A percentile compares a stretch with the other conserved stretches of the same genome.
These are phyloP conservation scores for Emericellopsis cladophorae DNA, from an alignment of 2,329 filamentous ascomycete species.

Conservation along the genomic window DNA sequence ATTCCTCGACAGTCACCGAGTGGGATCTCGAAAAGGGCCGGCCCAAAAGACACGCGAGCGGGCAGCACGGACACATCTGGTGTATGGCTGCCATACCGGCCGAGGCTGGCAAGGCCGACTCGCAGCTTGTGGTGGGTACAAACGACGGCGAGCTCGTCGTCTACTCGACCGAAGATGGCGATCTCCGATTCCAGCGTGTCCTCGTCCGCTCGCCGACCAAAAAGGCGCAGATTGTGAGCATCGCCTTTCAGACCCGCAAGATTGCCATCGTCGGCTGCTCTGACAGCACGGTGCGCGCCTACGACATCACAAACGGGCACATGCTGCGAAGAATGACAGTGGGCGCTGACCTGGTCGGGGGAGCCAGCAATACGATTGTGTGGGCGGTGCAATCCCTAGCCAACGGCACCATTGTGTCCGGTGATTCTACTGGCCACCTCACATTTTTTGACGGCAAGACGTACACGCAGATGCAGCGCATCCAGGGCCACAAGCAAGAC, in stretches of 20 bases:
- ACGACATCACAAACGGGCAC: conserved; percentile 69
- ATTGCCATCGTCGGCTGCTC: conserved; percentile 82
- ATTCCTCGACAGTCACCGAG: conserved; percentile 83
- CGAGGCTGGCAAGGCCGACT: conserved; percentile 20
- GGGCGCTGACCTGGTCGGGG: conserved; percentile 63
- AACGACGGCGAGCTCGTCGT: conserved; percentile 83
- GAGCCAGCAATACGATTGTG: conserved; percentile 74
- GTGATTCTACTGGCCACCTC: conserved; percentile 87
- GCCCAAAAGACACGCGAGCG: conserved; percentile 71
- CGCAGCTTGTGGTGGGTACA: conserved; percentile 72
- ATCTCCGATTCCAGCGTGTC: conserved; percentile 67
- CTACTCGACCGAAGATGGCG: conserved; percentile 74
- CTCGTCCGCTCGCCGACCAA: conserved; percentile 68
- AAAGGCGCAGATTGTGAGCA: conserved; percentile 79
- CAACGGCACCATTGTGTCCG: conserved; percentile 83
- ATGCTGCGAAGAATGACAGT: conserved; percentile 74
- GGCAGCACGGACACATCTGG: conserved; percentile 94
- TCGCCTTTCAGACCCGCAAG: conserved; percentile 77
- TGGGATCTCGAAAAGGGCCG: conserved; percentile 79
- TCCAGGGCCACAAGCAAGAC: conserved; percentile 81
- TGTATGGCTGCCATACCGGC: conserved; percentile 79
- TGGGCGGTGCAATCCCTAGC: conserved; percentile 87
- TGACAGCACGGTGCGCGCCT: conserved; percentile 89
- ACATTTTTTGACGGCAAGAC: conserved; percentile 90
- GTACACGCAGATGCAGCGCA: conserved; percentile 74